These are phyloP conservation scores for Colletotrichum salicis DNA, from an alignment of 2,329 filamentous ascomycete genomes.

Conservation along the genomic window DNA sequence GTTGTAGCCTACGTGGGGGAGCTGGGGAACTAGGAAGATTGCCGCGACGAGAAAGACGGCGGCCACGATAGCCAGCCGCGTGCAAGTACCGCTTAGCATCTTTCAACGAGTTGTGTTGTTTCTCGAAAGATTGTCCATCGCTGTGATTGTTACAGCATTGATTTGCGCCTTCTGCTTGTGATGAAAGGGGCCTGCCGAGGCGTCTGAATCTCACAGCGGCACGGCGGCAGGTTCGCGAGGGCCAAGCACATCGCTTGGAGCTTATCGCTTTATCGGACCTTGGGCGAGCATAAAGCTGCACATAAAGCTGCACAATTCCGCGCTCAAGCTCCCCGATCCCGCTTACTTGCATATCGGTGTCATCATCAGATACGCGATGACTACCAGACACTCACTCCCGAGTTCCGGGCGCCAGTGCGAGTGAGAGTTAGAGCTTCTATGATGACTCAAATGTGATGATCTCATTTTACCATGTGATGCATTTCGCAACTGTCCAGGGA, in stretches of 20 bases:
- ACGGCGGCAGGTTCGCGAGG: slow-evolving; percentile 2
- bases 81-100: slow-evolving; percentile 28
- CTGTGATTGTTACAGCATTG: neutral
- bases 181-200: slow-evolving; percentile 6
- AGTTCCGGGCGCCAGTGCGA: too few species aligned
- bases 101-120: neutral
- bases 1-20: slow-evolving; percentile 19
- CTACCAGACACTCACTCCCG: neutral
- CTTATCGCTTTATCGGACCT: slow-evolving; percentile 3
- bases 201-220: slow-evolving; percentile 7
- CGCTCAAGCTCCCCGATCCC: too few species aligned
- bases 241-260: neutral
- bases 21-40: slow-evolving; percentile 31
- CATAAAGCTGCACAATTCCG: neutral
- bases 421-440: too few species aligned
- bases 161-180: neutral
- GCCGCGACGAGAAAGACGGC: slow-evolving; percentile 33
- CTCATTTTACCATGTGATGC: too few species aligned
- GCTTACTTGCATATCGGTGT: neutral
- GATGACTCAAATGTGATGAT: too few species aligned
- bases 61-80: slow-evolving; percentile 23
- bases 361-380: neutral
- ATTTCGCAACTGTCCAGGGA: too few species aligned
- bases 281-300: neutral
- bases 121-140: slow-evolving; percentile 3